These are phyloP conservation scores for Pseudocercospora fijiensis DNA, from an alignment of 2,329 filamentous ascomycete genomes.

Conservation along the genomic window DNA sequence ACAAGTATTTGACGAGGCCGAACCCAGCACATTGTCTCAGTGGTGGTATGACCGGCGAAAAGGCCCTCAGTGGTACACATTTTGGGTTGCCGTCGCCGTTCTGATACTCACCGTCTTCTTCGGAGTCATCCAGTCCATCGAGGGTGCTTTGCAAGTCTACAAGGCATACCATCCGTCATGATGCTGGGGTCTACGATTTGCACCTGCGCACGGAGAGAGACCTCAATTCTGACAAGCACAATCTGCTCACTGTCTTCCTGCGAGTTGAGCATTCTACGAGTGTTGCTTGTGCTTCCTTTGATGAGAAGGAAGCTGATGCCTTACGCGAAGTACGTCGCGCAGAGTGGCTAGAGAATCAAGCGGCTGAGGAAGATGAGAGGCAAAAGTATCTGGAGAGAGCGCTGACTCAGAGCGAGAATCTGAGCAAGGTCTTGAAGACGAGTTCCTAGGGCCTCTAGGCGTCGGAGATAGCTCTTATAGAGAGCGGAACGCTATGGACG, in stretches of 20 bases:
- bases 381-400: background rate
- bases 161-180: slow-evolving; percentile 3
- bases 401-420: background rate
- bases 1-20: slow-evolving; percentile 44
- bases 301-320: background rate
- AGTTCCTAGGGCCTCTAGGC: background rate
- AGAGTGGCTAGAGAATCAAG: background rate
- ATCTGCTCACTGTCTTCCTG: background rate
- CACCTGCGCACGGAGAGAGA: no score
- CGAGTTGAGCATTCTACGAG: background rate
- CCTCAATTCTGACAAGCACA: background rate
- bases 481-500: background rate
- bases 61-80: slow-evolving; percentile 48
- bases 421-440: background rate
- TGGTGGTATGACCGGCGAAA: slow-evolving; percentile 49
- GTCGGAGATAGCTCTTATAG: background rate
- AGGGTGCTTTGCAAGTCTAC: slow-evolving; percentile 35
- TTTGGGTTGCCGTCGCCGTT: slow-evolving; percentile 47
- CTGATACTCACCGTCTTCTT: slow-evolving; percentile 43
- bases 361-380: background rate
- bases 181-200: background rate
- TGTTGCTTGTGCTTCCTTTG: background rate
- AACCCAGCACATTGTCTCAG: slow-evolving; percentile 40
- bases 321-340: background rate
- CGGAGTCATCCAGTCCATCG: slow-evolving; percentile 43